Evolutionary conservation across 1,139 yeast species (phyloP), one percentile per base, ranked within the genome.

Genomic region (Cylindricascospora bacillispora): DNA sequence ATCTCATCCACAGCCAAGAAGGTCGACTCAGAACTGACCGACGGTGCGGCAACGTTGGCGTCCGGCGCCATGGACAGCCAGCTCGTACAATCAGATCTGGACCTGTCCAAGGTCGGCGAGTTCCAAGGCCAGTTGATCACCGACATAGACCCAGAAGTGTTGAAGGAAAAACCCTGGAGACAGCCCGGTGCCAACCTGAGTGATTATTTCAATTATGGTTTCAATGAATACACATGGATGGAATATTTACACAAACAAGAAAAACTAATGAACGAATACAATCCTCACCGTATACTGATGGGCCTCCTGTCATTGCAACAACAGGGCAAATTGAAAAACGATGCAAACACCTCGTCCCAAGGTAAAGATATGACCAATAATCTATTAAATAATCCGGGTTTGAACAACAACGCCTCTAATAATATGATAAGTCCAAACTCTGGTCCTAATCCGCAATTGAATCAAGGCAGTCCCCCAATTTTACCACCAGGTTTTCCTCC

Each of bases 141-240:
- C 0, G 77, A 79, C 43, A 65, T 86, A n/a, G 79, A 82, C 40
- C 65, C 86, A 13, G 93, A 81, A 39, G 78, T 75, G 29, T 60
- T 86, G 27, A 85, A 82, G 41, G 93, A 83, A 40, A 92, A 92
- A 58, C 98, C 98, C 3, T 89, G 99, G 99, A 69, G 98, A 49
- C 77, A 81, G 41, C 97, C 97, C 1, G 95, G 95, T 30, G 94
- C 95, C 3, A 95, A 89, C 55, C 62, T 82, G 25, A 72, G 93
- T 3, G 98, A 89, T 55, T 89, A 85, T 54, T 89, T 89, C 63
- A 89, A 89, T 56, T 89, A 77, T 47, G 98, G 98, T 2, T 89
- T 89, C 52, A 94, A 92, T 52, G 99, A 89, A 57, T 70, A 81
- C 40, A 80, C 95, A 11, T 89, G 99, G 99, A 74, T 81, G 30